A percentile compares a stretch with the other conserved stretches of the same genome.
Conservation (phyloP, 2,329 filamentous ascomycete species). For the Aspergillus pseudoglaucus region DNA sequence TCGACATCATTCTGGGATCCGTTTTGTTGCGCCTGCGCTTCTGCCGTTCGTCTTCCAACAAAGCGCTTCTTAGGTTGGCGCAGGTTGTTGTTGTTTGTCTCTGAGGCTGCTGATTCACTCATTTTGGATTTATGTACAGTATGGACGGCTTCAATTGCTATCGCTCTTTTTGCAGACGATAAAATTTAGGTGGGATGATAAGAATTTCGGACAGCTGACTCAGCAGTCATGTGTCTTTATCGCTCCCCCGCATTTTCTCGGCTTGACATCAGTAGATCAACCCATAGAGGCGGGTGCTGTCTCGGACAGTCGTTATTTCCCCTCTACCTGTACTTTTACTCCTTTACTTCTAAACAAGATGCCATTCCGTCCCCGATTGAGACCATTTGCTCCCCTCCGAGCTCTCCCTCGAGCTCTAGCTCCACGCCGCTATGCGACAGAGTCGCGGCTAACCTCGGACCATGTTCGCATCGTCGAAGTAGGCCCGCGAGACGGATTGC, state of each 20-base stretch:
- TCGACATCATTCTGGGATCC: conserved; percentile 56
- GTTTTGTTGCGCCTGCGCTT: conserved; percentile 49
- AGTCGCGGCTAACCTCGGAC: conserved; percentile 39
- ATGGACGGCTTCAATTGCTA: not conserved
- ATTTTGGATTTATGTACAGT: not conserved
- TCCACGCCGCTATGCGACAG: conserved; percentile 30
- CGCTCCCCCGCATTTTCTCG: no score
- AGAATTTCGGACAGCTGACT: conserved; percentile 9
- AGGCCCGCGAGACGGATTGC: conserved; percentile 47
- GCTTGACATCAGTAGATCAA: no score
- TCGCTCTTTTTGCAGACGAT: not conserved
- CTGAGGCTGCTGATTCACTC: not conserved
- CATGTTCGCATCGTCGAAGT: conserved; percentile 50
- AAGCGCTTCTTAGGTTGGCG: conserved; percentile 86
- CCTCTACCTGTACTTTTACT: no score
- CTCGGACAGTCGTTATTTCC: not conserved
- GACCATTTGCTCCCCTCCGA: conserved; percentile 25
- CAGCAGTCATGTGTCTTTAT: conserved; percentile 2
- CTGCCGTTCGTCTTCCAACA: conserved; percentile 70
- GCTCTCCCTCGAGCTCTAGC: conserved; percentile 12
- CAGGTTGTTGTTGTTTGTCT: conserved; percentile 16
- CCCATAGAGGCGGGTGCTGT: not conserved
- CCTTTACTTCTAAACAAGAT: conserved; percentile 14
- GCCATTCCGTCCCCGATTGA: conserved; percentile 18
- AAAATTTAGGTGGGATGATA: not conserved